Base-by-base conservation (phyloP, 768 basidiomycete species). In the Gymnopilus junonius region DNA sequence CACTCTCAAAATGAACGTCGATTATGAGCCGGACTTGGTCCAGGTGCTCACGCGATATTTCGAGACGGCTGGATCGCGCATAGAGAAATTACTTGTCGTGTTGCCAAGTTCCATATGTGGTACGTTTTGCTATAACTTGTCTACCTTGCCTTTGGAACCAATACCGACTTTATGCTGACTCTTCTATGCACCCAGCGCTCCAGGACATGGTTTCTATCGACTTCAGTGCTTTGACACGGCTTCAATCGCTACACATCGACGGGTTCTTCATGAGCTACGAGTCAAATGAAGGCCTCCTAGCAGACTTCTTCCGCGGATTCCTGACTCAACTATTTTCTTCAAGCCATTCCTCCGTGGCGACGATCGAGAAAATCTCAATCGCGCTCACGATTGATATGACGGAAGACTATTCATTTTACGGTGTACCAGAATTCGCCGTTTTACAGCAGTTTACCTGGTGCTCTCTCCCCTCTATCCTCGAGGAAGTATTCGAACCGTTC, bases 381-480 rank as follows among this genome's bases (percentile, higher is more conserved):
- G 61, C 66, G 3, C 63, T 74, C n/a, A 67, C 65, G 1, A 55
- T 76, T 8, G 65, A 68, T 43, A 31, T 34, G 31, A 64, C 68
- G 2, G 69, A 69, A 17, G 61, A 59, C 8, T 59, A 69, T 32
- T 61, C 67, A 4, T 74, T 71, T 61, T 71, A 72, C 53, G 75
- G 75, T 11, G 62, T 76, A 50, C 71, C 73, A 23, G 73, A 74
- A 48, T 63, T 72, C 53, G 60, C 69, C 5, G 59, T 74, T 8
- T 53, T 76, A 10, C 67, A 73, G 55, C 53, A 64, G 4, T 74
- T 71, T 59, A 68, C 66, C 58, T 77, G 75, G 75, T 73, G 70
- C 25, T 42, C 62, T 29, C 67, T 76, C 8, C 70, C 75, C 4
- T 64, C 60, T 11, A 69, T 71, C 31, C 63, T 77, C 40, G 64